Base-by-base conservation (phyloP, 176 grass and related monocot genomes). In the Phoenix roebelenii region DNA sequence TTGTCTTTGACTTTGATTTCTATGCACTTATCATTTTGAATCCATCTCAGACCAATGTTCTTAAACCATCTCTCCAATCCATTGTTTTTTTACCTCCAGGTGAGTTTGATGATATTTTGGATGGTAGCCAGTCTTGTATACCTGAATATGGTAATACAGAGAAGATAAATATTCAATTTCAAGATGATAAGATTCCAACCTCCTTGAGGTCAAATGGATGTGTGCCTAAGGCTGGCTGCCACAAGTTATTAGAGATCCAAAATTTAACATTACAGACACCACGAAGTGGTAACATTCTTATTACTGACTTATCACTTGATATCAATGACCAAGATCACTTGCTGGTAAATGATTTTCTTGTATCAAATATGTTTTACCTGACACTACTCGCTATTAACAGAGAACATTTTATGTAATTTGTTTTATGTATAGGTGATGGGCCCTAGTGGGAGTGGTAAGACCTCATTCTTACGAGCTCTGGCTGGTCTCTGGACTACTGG, bases 391-490 rank as follows among this genome's bases (percentile, higher is more conserved):
- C 26, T 48, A 29, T 17, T 63, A 28, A n/a, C 22, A 59, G 48
- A 58, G 52, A 20, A 12, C 30, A 58, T 76, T 68, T 19, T 61
- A 30, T 66, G 5, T 44, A 44, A 44, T 18, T 68, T 61, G 56
- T 52, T 73, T 24, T n/a, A 71, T 65, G 28, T 77, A 77, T 77
- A 98, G 87, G 93, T 98, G 23, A 88, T 88, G 93, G 93, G 93
- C 17, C 93, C 93, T 16, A 98, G 93, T 22, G 87, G 93, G 70
- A 88, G 93, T 83, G 93, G 93, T 54, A 98, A 98, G 51, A 98
- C 87, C 22, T 98, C 93, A 15, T 82, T 98, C 56, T 78, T 98
- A 53, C 93, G 93, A 63, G 93, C 93, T 72, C 72, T 92, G 35
- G 87, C 93, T 54, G 93, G 93, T 50, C 81, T 98, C 72, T 92